phyloP scores from a whole-genome alignment of 495 filamentous ascomycete species.

The Penicillium goetzii region DNA sequence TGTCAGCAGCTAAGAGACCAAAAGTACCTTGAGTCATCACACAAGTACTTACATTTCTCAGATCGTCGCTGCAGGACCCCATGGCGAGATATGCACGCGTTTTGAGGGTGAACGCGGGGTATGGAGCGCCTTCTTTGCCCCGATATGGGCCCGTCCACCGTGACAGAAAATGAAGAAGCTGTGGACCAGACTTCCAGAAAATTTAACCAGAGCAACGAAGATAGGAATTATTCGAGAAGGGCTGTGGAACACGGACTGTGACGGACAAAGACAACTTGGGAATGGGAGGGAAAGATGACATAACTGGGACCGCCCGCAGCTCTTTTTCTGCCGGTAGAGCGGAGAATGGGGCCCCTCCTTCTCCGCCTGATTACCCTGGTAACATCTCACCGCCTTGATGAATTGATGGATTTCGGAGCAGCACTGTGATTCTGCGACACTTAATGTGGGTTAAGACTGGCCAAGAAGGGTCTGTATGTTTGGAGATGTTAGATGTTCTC shows the following conservation, averaged over 20 bases:
- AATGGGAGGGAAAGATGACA: slow-evolving; percentile 5
- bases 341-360: slow-evolving; percentile 3
- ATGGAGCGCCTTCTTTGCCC: neutral
- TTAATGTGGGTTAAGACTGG: neutral
- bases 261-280: neutral
- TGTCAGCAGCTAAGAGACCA: neutral
- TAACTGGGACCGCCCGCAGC: neutral
- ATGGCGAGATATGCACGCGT: neutral
- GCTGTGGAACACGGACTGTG: slow-evolving; percentile 1
- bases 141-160: neutral
- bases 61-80: slow-evolving; percentile 5
- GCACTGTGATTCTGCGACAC: neutral
- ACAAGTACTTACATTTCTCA: slow-evolving; percentile 5
- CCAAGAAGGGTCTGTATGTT: neutral
- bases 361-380: neutral
- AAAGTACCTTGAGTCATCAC: neutral
- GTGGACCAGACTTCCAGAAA: neutral
- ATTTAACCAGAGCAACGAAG: neutral
- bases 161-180: neutral
- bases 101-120: neutral
- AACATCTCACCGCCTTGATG: slow-evolving; percentile 5
- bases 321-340: neutral
- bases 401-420: neutral
- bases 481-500: too few relatives aligned
- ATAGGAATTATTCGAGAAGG: neutral